A percentile compares a stretch with the other conserved stretches of the same genome.
Evolutionary conservation across 2,329 filamentous ascomycete genomes (phyloP).

Genomic region (Aspergillus brasiliensis): DNA sequence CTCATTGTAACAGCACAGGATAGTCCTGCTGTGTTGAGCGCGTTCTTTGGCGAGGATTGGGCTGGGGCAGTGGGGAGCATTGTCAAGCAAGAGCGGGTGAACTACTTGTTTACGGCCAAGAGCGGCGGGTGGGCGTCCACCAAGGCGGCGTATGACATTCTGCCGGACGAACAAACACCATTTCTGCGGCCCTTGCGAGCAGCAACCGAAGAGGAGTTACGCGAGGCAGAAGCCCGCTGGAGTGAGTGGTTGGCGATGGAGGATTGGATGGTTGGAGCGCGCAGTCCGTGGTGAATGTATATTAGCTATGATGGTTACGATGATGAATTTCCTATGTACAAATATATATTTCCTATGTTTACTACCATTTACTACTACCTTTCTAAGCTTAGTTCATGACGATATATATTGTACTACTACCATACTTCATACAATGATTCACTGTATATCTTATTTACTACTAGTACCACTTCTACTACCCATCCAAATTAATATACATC

Average conservation of each 20-base stretch:
- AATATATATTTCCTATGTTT: neutral
- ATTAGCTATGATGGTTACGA: conserved; percentile 1
- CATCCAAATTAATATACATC: neutral
- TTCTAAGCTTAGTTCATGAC: neutral
- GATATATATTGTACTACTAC: too few relatives aligned
- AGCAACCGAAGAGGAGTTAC: conserved; percentile 76
- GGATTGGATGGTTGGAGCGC: conserved; percentile 92
- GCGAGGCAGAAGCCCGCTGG: conserved; percentile 79
- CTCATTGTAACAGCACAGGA: conserved; percentile 93
- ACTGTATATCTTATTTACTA: too few relatives aligned
- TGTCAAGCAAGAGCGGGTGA: conserved; percentile 84
- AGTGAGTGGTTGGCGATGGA: conserved; percentile 96
- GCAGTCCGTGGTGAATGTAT: conserved; percentile 44
- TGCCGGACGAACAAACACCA: conserved; percentile 77
- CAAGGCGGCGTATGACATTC: conserved; percentile 87
- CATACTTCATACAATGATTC: too few relatives aligned
- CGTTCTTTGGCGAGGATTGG: conserved; percentile 94
- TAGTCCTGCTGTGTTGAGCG: conserved; percentile 76
- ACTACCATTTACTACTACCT: conserved; percentile 1
- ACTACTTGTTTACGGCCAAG: conserved; percentile 94
- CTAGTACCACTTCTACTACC: too few relatives aligned
- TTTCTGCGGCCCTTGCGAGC: conserved; percentile 80
- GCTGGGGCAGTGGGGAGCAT: conserved; percentile 73
- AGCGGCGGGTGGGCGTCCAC: conserved; percentile 85
- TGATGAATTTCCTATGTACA: conserved; percentile 30